Percentiles rank a stretch among this genome's conserved stretches.
These are phyloP conservation scores for Paramyrothecium roridum DNA, from an alignment of 2,329 filamentous ascomycete species.

Conservation along the genomic window DNA sequence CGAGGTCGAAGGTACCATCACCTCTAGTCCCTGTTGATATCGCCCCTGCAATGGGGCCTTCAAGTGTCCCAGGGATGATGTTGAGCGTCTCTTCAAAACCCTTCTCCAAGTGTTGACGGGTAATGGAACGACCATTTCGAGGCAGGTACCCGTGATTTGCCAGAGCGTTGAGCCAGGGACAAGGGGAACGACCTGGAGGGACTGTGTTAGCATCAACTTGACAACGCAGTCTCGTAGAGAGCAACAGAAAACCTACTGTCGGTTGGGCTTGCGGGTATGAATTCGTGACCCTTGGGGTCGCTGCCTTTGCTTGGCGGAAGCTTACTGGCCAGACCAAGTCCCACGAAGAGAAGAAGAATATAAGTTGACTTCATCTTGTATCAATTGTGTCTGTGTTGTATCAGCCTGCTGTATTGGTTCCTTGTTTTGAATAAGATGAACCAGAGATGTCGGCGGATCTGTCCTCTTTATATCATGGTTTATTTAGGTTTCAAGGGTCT, in stretches of 20 bases:
- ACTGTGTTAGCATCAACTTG: too few relatives aligned
- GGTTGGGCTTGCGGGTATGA: not conserved
- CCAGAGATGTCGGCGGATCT: too few relatives aligned
- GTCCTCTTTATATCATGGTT: too few relatives aligned
- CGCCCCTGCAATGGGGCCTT: not conserved
- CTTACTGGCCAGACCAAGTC: too few relatives aligned
- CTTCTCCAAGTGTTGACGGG: not conserved
- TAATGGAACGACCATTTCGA: not conserved
- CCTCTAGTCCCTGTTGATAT: not conserved
- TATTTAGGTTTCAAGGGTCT: too few relatives aligned
- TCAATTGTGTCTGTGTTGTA: too few relatives aligned
- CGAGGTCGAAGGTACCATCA: not conserved
- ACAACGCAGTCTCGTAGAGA: too few relatives aligned
- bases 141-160: slow-evolving; percentile 1
- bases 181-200: not conserved
- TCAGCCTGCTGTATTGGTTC: too few relatives aligned
- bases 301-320: too few relatives aligned
- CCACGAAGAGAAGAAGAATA: too few relatives aligned
- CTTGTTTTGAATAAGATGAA: too few relatives aligned
- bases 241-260: not conserved
- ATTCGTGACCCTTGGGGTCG: not conserved
- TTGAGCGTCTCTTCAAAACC: not conserved
- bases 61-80: not conserved
- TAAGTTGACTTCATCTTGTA: too few relatives aligned
- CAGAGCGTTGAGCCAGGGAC: not conserved